Conservation (phyloP, 768 basidiomycete species). For the Leccinum longicurvipes region DNA sequence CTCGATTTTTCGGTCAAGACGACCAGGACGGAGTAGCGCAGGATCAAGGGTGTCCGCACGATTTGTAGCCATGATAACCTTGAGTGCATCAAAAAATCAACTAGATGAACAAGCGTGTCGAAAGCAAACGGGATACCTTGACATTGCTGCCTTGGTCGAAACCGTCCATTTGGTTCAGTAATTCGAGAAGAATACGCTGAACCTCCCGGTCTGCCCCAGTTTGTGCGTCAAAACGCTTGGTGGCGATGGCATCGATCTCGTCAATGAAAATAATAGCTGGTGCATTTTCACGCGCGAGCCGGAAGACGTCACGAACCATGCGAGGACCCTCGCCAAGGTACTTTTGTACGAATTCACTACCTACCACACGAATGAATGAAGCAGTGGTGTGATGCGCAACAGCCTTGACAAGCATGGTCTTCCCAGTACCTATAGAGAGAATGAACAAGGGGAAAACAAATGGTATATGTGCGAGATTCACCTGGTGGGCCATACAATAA, state of each 20-base stretch:
- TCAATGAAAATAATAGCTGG: slow-evolving; percentile 99
- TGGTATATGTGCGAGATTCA: slow-evolving; percentile 29
- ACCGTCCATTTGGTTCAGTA: slow-evolving; percentile 99
- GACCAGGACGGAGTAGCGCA: slow-evolving; percentile 93
- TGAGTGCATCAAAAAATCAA: not conserved
- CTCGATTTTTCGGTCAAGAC: slow-evolving; percentile 97
- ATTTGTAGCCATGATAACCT: slow-evolving; percentile 99
- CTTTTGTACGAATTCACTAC: slow-evolving; percentile 98
- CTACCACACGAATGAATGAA: slow-evolving; percentile 96
- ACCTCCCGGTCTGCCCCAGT: slow-evolving; percentile 99
- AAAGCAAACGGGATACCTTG: slow-evolving; percentile 56
- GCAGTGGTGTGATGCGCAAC: slow-evolving; percentile 98
- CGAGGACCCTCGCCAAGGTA: slow-evolving; percentile 99
- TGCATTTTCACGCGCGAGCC: slow-evolving; percentile 93
- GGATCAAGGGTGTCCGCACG: slow-evolving; percentile 98
- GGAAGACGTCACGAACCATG: slow-evolving; percentile 99
- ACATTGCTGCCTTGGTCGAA: slow-evolving; percentile 99
- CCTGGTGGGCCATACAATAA: slow-evolving; percentile 96
- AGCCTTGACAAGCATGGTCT: slow-evolving; percentile 99
- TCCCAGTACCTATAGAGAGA: slow-evolving; percentile 78
- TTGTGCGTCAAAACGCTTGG: slow-evolving; percentile 99
- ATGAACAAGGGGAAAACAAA: slow-evolving; percentile 2
- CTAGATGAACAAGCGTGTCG: not conserved
- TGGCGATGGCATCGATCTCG: slow-evolving; percentile 97
- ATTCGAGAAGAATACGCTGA: slow-evolving; percentile 93